Conservation (phyloP, 2,329 filamentous ascomycete genomes). For the Aspergillus phoenicis region DNA sequence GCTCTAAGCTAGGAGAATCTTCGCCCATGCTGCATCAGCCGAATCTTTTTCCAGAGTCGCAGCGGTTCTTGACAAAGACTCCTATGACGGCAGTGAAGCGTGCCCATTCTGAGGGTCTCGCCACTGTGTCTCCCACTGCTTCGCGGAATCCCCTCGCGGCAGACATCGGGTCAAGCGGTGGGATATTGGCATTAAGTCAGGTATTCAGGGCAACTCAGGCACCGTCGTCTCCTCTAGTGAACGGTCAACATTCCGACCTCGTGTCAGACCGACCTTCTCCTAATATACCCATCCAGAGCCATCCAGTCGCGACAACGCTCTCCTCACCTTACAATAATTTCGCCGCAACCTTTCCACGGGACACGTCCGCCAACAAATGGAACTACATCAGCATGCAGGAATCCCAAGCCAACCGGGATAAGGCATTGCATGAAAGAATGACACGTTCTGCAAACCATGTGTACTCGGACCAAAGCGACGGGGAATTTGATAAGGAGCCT, state of each 20-base stretch:
- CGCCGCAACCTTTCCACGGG: slow-evolving; percentile 36
- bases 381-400: slow-evolving; percentile 51
- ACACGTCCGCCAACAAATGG: slow-evolving; percentile 45
- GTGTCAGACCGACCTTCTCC: slow-evolving; percentile 53
- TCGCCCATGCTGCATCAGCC: slow-evolving; percentile 42
- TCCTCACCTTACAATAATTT: slow-evolving; percentile 43
- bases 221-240: slow-evolving; percentile 48
- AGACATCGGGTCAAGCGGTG: slow-evolving; percentile 39
- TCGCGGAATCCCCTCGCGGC: slow-evolving; percentile 48
- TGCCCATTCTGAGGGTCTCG: slow-evolving; percentile 30
- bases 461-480: slow-evolving; percentile 41
- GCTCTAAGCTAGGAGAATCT: slow-evolving; percentile 37
- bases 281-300: slow-evolving; percentile 48
- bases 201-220: slow-evolving; percentile 53
- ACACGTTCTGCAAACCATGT: slow-evolving; percentile 40
- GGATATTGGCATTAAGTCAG: slow-evolving; percentile 50
- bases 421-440: slow-evolving; percentile 33
- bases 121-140: slow-evolving; percentile 42
- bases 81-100: slow-evolving; percentile 44
- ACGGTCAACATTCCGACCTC: slow-evolving; percentile 39
- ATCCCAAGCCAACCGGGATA: slow-evolving; percentile 47
- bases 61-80: slow-evolving; percentile 48
- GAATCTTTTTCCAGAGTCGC: slow-evolving; percentile 50
- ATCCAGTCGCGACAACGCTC: slow-evolving; percentile 34
- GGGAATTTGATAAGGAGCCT: slow-evolving; percentile 49